These are phyloP conservation scores for Eucalyptus grandis DNA, from an alignment of 345 rosid genomes.

Conservation along the genomic window DNA sequence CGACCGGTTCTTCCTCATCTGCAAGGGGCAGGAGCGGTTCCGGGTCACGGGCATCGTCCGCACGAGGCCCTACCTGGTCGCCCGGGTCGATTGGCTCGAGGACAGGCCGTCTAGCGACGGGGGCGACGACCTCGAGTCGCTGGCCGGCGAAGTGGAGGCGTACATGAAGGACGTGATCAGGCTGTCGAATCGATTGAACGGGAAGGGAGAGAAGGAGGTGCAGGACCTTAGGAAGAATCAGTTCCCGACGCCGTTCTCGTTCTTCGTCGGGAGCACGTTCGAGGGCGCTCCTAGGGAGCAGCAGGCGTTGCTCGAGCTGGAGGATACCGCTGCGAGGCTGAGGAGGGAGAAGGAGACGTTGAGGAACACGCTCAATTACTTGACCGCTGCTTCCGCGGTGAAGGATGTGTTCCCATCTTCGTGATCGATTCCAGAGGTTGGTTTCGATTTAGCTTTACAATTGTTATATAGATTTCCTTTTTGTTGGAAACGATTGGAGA, in stretches of 20 bases:
- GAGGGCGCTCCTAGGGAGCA: conserved; percentile 93
- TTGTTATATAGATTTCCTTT: background rate
- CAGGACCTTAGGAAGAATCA: conserved; percentile 67
- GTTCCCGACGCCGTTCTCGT: conserved; percentile 93
- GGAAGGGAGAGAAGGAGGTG: conserved; percentile 75
- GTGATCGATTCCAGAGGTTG: background rate
- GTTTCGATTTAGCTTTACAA: background rate
- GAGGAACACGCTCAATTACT: conserved; percentile 85
- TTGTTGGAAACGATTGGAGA: background rate
- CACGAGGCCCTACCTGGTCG: conserved; percentile 78
- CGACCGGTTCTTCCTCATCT: conserved; percentile 75
- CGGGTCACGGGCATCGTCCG: conserved; percentile 69
- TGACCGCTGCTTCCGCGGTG: conserved; percentile 86
- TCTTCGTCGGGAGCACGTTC: conserved; percentile 86
- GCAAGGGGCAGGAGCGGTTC: conserved; percentile 92
- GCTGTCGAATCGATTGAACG: conserved; percentile 66
- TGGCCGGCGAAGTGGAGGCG: conserved; percentile 64
- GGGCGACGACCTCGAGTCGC: conserved; percentile 47
- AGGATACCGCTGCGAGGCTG: conserved; percentile 81
- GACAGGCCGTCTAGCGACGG: conserved; percentile 70
- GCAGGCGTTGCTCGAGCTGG: conserved; percentile 87
- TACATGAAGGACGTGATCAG: conserved; percentile 92
- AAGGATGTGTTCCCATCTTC: conserved; percentile 91
- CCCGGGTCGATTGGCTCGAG: conserved; percentile 82
- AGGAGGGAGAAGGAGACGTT: conserved; percentile 93